phyloP scores from a whole-genome alignment of 2,329 filamentous ascomycete genomes.

The Aspergillus ochraceoroseus region DNA sequence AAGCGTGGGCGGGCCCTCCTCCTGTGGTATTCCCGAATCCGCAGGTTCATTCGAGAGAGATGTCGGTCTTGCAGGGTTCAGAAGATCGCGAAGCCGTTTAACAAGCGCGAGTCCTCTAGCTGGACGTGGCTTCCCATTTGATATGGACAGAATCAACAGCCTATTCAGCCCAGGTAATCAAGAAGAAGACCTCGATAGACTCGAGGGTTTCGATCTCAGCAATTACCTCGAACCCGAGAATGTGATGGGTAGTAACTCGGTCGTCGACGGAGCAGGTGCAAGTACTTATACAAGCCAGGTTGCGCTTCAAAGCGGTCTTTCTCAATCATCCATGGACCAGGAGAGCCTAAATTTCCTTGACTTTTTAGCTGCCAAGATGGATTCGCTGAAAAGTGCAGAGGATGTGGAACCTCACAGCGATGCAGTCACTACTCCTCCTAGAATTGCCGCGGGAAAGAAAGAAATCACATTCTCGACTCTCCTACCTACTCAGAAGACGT shows the following conservation, averaged over 20 bases:
- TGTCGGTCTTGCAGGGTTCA: slow-evolving; percentile 24
- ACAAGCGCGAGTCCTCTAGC: slow-evolving; percentile 59
- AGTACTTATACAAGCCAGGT: slow-evolving; percentile 14
- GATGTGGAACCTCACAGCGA: slow-evolving; percentile 17
- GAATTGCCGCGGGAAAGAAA: not conserved
- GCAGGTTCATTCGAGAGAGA: slow-evolving; percentile 17
- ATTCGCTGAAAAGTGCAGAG: slow-evolving; percentile 19
- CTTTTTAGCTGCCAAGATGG: slow-evolving; percentile 52
- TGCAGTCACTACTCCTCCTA: not conserved
- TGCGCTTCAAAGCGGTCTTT: slow-evolving; percentile 39
- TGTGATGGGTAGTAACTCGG: slow-evolving; percentile 22
- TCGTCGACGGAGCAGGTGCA: slow-evolving; percentile 30
- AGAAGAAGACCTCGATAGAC: slow-evolving; percentile 23
- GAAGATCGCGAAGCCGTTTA: slow-evolving; percentile 49
- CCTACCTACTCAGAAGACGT: slow-evolving; percentile 55
- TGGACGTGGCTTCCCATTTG: slow-evolving; percentile 44
- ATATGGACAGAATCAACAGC: slow-evolving; percentile 25
- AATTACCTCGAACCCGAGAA: slow-evolving; percentile 35
- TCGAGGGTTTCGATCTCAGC: slow-evolving; percentile 29
- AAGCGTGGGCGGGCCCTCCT: slow-evolving; percentile 36
- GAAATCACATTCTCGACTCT: slow-evolving; percentile 63
- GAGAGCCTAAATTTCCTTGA: slow-evolving; percentile 60
- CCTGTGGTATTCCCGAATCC: slow-evolving; percentile 21
- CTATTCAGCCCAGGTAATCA: slow-evolving; percentile 22
- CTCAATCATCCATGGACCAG: slow-evolving; percentile 51